Evolutionary conservation across 495 filamentous ascomycete genomes (phyloP).

Genomic region (Cercophora samala): DNA sequence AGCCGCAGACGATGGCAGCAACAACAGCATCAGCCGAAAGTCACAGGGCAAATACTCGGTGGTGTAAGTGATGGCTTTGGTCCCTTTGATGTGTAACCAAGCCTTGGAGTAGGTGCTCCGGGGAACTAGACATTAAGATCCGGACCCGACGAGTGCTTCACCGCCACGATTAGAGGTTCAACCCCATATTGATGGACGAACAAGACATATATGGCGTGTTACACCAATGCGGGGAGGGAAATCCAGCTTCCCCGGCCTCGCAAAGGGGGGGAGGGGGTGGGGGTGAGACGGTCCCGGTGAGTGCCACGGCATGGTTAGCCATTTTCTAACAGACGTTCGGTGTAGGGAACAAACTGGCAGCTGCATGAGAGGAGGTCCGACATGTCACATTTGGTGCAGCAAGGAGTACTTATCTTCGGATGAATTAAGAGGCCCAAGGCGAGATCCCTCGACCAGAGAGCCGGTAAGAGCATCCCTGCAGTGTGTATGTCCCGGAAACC

Average conservation of each 20-base stretch:
- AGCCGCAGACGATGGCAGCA: background rate
- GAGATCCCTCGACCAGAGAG: background rate
- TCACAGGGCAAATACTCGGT: background rate
- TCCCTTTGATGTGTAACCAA: slow-evolving; percentile 4
- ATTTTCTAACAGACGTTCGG: background rate
- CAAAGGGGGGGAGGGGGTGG: no score
- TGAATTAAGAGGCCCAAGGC: background rate
- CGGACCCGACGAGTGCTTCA: background rate
- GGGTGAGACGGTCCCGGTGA: background rate
- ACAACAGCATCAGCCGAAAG: background rate
- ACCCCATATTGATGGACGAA: background rate
- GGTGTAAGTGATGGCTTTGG: background rate
- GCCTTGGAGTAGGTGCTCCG: background rate
- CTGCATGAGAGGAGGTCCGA: background rate
- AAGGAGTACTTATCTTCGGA: background rate
- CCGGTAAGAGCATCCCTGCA: background rate
- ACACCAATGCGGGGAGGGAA: background rate
- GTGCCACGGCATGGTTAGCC: background rate
- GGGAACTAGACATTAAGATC: slow-evolving; percentile 2
- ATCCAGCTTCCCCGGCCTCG: background rate
- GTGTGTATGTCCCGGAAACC: background rate
- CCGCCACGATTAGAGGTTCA: background rate
- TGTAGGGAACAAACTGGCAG: background rate
- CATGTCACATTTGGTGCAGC: background rate
- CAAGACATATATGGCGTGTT: background rate